Evolutionary conservation across 2,329 filamentous ascomycete species (phyloP).

Genomic region (Chaetomium globosum): DNA sequence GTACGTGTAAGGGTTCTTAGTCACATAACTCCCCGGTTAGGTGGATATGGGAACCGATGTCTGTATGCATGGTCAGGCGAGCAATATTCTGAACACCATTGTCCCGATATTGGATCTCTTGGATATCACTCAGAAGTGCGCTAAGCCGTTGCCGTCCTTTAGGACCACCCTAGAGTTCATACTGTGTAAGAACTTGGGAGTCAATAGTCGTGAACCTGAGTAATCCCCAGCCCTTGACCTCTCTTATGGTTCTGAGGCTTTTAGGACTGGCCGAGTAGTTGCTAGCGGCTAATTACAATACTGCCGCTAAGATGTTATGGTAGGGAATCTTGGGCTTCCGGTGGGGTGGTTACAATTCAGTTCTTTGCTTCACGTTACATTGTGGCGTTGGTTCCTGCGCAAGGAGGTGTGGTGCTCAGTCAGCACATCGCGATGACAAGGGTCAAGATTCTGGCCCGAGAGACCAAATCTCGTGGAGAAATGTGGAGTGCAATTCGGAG

Average conservation of each 20-base stretch:
- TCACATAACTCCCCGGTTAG: not conserved
- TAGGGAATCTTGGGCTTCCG: not conserved
- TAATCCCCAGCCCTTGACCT: not conserved
- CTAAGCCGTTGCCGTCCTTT: no score
- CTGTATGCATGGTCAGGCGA: not conserved
- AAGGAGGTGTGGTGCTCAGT: conserved; percentile 16
- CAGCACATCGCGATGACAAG: not conserved
- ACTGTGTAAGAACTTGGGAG: not conserved
- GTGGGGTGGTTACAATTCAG: not conserved
- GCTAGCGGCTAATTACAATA: not conserved
- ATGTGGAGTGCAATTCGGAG: not conserved
- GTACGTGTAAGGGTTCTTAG: not conserved
- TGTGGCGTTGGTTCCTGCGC: conserved; percentile 3
- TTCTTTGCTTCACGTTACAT: not conserved
- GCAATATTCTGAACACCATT: conserved; percentile 4
- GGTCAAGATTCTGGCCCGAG: not conserved
- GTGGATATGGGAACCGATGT: not conserved
- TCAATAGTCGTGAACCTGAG: not conserved
- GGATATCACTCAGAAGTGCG: not conserved
- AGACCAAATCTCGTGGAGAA: not conserved
- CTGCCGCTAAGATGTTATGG: not conserved
- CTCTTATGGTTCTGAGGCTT: not conserved
- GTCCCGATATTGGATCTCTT: not conserved
- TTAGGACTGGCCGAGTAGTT: not conserved
- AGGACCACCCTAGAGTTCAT: not conserved